Evolutionary conservation across 2,329 filamentous ascomycete genomes (phyloP).

Genomic region (Phaeophleospora eucalypticola): DNA sequence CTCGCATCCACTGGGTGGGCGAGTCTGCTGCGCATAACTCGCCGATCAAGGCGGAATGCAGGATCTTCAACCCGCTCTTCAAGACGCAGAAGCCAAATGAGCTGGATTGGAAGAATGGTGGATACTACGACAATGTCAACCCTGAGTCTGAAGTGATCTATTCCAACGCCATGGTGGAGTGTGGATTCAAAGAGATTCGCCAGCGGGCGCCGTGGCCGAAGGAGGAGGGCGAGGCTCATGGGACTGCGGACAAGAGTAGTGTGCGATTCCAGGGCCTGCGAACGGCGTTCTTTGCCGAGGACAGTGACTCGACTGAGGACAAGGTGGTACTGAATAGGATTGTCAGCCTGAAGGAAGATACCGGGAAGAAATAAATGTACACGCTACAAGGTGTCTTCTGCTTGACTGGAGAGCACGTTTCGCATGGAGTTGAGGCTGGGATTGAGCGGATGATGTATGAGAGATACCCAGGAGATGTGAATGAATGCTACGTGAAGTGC

Average conservation of each 20-base stretch:
- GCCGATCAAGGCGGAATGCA: slow-evolving; percentile 64
- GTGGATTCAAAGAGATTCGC: slow-evolving; percentile 74
- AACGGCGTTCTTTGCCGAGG: slow-evolving; percentile 78
- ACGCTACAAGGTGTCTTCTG: too few relatives aligned
- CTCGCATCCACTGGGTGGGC: slow-evolving; percentile 82
- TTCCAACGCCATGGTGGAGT: slow-evolving; percentile 72
- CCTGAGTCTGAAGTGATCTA: slow-evolving; percentile 79
- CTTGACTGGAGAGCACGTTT: too few relatives aligned
- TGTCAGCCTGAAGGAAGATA: slow-evolving; percentile 84
- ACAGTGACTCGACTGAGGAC: slow-evolving; percentile 60
- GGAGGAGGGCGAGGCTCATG: slow-evolving; percentile 64
- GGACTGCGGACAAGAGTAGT: slow-evolving; percentile 57
- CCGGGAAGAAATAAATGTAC: slow-evolving; percentile 60
- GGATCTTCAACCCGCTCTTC: slow-evolving; percentile 79
- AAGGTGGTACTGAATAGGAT: slow-evolving; percentile 86
- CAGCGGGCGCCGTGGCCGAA: slow-evolving; percentile 75
- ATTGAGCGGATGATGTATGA: too few relatives aligned
- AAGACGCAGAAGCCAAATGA: slow-evolving; percentile 77
- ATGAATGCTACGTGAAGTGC: too few relatives aligned
- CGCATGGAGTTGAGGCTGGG: too few relatives aligned
- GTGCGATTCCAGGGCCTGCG: slow-evolving; percentile 90
- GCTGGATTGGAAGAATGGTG: slow-evolving; percentile 63
- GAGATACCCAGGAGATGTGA: too few relatives aligned
- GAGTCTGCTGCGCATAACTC: slow-evolving; percentile 59
- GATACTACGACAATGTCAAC: slow-evolving; percentile 81